Evolutionary conservation across 352 stramenopile species (phyloP), one percentile per base, ranked within the genome.

Genomic region (Phytophthora melonis): DNA sequence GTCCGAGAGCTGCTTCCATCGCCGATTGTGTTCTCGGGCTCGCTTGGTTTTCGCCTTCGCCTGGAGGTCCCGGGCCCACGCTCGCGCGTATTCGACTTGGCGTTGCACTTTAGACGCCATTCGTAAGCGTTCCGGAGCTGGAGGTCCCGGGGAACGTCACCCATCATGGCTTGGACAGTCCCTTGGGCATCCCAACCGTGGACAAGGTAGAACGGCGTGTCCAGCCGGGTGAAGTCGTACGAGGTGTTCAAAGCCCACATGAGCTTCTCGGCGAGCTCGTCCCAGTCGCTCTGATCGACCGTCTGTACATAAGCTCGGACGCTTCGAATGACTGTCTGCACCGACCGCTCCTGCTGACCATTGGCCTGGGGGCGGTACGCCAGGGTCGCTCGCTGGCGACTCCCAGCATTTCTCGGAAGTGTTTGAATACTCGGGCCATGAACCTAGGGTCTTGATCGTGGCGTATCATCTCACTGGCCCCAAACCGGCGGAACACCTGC

Each of bases 311-410:
- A 84, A 0, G 58, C 36, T 7, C 32, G 30, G n/a, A 84, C 50
- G 3, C 43, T 60, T 3, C 56, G 34, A 14, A 79, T 70, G 0
- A 87, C 69, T 0, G 79, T 77, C 54, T 83, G 75, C 1, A 79
- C 70, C 1, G 66, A 79, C 10, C 70, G 16, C 9, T 79, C 75
- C 16, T 86, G 75, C 55, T 85, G 72, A 0, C 79, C 73, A 30
- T 86, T 86, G 1, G 67, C 76, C 50, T 82, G 73, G 0, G 73
- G 71, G 0, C 70, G 63, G 41, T 83, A 83, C 2, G 73, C 56
- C 3, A 86, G 21, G 0, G 79, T 83, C 0, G 72, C 76, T 7
- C 70, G 56, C 32, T 80, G 72, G 0, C 39, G 25, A 0, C 59
- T 70, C 1, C 53, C 14, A 83, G 54, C 65, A 86, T 79, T 0